phyloP scores from a whole-genome alignment of 169 alveolate species.

The Cryptosporidium ubiquitum region DNA sequence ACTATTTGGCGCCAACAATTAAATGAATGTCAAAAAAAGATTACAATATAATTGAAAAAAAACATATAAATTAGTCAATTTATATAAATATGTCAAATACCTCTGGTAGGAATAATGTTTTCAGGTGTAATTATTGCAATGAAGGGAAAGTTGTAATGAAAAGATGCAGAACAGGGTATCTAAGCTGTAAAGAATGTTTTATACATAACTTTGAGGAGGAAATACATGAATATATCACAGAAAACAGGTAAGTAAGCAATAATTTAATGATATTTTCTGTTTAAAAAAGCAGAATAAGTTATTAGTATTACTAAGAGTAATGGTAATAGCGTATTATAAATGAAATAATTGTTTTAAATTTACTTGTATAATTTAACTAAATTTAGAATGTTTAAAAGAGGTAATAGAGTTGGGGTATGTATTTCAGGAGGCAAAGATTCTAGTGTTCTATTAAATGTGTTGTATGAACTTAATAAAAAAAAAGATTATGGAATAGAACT shows the following conservation, averaged over 20 bases:
- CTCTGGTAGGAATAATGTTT: not conserved
- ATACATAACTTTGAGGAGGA: slow-evolving; percentile 93
- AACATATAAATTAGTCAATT: not conserved
- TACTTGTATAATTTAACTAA: not conserved
- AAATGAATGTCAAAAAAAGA: slow-evolving; percentile 9
- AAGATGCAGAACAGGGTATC: slow-evolving; percentile 90
- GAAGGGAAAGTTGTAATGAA: slow-evolving; percentile 86
- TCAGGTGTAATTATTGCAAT: slow-evolving; percentile 77
- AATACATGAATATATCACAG: slow-evolving; percentile 89
- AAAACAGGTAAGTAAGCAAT: slow-evolving; percentile 36
- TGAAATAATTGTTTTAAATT: not conserved
- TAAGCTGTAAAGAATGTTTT: slow-evolving; percentile 94
- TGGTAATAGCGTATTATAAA: not conserved
- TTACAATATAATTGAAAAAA: not conserved
- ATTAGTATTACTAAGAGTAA: not conserved
- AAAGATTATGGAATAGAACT: slow-evolving; percentile 91
- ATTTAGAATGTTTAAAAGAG: slow-evolving; percentile 81
- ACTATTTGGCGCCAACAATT: not conserved
- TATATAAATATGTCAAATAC: not conserved
- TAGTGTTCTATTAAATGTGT: slow-evolving; percentile 94
- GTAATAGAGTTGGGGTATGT: slow-evolving; percentile 94
- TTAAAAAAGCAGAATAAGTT: not conserved
- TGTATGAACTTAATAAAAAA: slow-evolving; percentile 89
- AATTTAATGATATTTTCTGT: not conserved
- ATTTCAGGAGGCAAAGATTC: slow-evolving; percentile 99